Conservation (phyloP, 139 green algal species). For the Edaphochlamys debaryana region DNA sequence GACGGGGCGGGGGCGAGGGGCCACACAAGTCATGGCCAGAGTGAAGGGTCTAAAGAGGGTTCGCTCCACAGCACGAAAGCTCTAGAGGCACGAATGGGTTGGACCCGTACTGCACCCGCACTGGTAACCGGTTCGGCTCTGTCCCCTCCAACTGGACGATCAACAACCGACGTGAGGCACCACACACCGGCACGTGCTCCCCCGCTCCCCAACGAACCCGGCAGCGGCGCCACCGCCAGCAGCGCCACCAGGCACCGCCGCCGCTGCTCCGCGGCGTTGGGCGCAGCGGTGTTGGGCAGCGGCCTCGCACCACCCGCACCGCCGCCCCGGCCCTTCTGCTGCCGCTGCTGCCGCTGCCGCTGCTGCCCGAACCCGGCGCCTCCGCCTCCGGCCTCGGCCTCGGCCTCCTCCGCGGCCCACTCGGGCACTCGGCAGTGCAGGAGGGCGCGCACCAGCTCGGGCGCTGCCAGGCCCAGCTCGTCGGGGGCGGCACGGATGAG, state of each 20-base stretch:
- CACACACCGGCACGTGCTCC: too few species aligned
- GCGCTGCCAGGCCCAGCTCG: conserved; percentile 72
- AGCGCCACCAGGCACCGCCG: conserved; percentile 62
- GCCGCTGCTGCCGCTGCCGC: background rate
- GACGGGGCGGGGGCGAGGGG: background rate
- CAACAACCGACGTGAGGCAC: too few species aligned
- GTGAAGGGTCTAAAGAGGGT: too few species aligned
- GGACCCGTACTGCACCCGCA: too few species aligned
- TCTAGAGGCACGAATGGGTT: too few species aligned
- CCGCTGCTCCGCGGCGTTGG: conserved; percentile 34
- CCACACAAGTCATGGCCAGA: too few species aligned
- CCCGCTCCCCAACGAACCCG: conserved; percentile 23
- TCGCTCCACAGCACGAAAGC: too few species aligned
- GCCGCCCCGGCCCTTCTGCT: too few species aligned
- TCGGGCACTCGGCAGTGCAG: conserved; percentile 72
- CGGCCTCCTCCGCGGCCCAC: conserved; percentile 64
- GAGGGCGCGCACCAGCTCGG: conserved; percentile 74
- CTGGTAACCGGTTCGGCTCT: too few species aligned
- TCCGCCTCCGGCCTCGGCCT: conserved; percentile 6
- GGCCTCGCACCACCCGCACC: too few species aligned
- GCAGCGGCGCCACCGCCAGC: conserved; percentile 53
- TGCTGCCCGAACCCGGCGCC: background rate
- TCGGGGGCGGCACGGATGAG: conserved; percentile 76
- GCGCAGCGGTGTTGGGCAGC: too few species aligned
- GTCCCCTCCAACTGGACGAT: too few species aligned